phyloP scores from a whole-genome alignment of 129 eudicot species.

The Lonicera japonica region DNA sequence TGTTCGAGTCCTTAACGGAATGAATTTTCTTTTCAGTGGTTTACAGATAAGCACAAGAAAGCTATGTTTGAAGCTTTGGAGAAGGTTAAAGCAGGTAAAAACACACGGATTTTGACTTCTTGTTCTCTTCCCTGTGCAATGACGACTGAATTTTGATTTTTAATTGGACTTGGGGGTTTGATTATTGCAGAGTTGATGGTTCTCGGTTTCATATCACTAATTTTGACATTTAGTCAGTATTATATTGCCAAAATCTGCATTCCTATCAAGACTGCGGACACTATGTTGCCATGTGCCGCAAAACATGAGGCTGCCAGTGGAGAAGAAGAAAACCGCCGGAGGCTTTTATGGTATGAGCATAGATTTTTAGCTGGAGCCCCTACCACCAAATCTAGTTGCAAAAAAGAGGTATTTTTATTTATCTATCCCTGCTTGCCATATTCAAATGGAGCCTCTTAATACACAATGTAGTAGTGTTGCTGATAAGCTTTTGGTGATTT shows the following conservation, averaged over 20 bases:
- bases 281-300: slow-evolving; percentile 75
- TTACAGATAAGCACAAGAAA: slow-evolving; percentile 53
- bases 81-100: slow-evolving; percentile 75
- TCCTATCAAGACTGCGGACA: slow-evolving; percentile 42
- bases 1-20: background rate
- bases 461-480: too few relatives aligned
- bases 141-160: background rate
- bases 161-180: background rate
- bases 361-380: slow-evolving; percentile 39
- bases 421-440: too few relatives aligned
- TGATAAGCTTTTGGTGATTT: too few relatives aligned
- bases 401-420: slow-evolving; percentile 29
- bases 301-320: slow-evolving; percentile 8
- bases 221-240: slow-evolving; percentile 64
- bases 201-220: slow-evolving; percentile 76
- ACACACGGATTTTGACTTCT: background rate
- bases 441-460: too few relatives aligned
- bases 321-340: slow-evolving; percentile 26
- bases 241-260: slow-evolving; percentile 73
- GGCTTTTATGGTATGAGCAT: slow-evolving; percentile 34
- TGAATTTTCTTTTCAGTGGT: slow-evolving; percentile 33
- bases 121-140: background rate
- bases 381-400: slow-evolving; percentile 18
- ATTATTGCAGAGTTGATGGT: slow-evolving; percentile 77
- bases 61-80: slow-evolving; percentile 85